phyloP scores from a whole-genome alignment of 352 stramenopile species.

The Saprolegnia diclina region DNA sequence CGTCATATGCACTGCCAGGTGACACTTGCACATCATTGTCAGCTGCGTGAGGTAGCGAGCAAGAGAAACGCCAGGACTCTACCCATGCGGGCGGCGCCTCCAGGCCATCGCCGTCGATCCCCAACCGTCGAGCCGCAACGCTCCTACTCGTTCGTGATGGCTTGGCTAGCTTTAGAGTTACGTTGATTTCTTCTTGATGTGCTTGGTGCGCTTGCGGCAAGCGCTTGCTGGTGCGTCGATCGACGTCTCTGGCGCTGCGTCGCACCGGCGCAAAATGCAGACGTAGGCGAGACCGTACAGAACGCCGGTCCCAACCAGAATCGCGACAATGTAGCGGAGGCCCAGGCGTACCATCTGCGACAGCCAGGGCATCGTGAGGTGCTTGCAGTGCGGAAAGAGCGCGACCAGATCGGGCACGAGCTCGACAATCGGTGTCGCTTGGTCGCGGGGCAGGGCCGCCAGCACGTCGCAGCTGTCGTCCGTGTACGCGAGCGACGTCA shows the following conservation, averaged over 20 bases:
- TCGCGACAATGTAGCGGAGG: background rate
- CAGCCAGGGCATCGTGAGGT: background rate
- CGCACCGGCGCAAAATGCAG: background rate
- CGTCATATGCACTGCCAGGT: too few species aligned
- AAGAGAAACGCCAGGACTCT: too few species aligned
- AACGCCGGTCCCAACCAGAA: background rate
- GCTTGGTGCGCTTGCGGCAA: background rate
- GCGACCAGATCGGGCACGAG: background rate
- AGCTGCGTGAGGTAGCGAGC: too few species aligned
- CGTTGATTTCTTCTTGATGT: background rate
- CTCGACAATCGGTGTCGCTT: background rate
- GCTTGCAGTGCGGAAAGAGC: background rate
- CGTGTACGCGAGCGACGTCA: constrained; percentile 1
- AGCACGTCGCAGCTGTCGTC: constrained; percentile 23
- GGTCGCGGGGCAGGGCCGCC: background rate
- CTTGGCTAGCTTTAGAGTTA: background rate
- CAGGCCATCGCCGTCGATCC: too few species aligned
- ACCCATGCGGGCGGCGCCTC: too few species aligned
- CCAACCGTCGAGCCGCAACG: too few species aligned
- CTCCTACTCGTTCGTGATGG: too few species aligned
- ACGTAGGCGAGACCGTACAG: background rate
- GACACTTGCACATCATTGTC: too few species aligned
- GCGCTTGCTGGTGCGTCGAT: background rate
- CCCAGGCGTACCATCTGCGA: background rate
- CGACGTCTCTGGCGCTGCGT: background rate